Evolutionary conservation across 371 early-diverging fungal genomes (phyloP), one percentile per base, ranked within the genome.

Genomic region (Syncephalis plumigaleata): DNA sequence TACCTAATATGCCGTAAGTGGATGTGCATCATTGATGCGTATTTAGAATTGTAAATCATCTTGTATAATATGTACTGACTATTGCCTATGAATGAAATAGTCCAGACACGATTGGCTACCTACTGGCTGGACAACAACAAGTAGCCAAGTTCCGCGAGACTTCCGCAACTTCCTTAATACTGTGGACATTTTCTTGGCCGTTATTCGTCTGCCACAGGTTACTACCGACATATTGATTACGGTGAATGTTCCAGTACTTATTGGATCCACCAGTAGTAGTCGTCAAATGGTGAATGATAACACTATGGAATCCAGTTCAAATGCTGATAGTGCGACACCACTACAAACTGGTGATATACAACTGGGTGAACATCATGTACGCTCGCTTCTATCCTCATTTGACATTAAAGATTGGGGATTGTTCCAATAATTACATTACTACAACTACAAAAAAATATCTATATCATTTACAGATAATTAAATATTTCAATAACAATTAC

Each of bases 201-300:
- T 84, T 8, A 51, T 87, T 9, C 70, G 86, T 17, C 42, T 88
- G 20, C 68, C 67, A 0, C 51, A 64, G 1, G 76, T 75, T 1
- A 37, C 51, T 2, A 84, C 89, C 0, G 89, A 88, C 50, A 53
- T 87, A 20, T 67, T 87, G 2, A 61, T 88, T 36, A 71, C 83
- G 0, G 61, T 74, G 52, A 87, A 88, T 58, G 70, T 73, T 0
- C 85, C 86, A 1, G 27, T 52, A 17, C n/a, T 27, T 9, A 47
- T 52, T 43, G 52, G 52, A 38, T 16, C 42, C 22, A 27, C 27
- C 20, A 52, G 52, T 36, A 52, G 52, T 37, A 52, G 52, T 36
- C 24, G 36, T 18, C n/a, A n/a, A n/a, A n/a, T n/a, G n/a, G n/a
- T n/a, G n/a, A n/a, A n/a, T n/a, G n/a, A n/a, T n/a, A n/a, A n/a